phyloP scores from a whole-genome alignment of 1,284 basidiomycete species.

The Tausonia pullulans region DNA sequence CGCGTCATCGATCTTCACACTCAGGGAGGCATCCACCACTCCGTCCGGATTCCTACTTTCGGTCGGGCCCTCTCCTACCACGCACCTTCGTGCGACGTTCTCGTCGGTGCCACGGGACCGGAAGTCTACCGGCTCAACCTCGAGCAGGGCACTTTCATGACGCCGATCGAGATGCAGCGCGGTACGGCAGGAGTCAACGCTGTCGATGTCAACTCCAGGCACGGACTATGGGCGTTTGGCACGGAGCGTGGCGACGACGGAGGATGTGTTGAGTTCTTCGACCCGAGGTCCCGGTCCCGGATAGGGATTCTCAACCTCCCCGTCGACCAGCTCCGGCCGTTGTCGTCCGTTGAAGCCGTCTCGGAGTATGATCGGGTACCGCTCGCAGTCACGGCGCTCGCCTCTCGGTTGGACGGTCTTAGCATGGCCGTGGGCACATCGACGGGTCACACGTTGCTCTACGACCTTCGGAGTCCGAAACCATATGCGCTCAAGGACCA shows the following conservation, averaged over 20 bases:
- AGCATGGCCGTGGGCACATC: slow-evolving; percentile 90
- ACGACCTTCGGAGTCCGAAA: slow-evolving; percentile 76
- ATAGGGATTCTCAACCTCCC: slow-evolving; percentile 74
- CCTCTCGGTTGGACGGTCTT: slow-evolving; percentile 75
- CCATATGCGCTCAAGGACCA: slow-evolving; percentile 90
- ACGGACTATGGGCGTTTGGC: slow-evolving; percentile 83
- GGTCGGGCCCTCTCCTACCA: slow-evolving; percentile 87
- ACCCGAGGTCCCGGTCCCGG: slow-evolving; percentile 52
- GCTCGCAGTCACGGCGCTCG: slow-evolving; percentile 70
- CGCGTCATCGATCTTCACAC: slow-evolving; percentile 91
- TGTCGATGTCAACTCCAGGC: slow-evolving; percentile 86
- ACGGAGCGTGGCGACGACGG: slow-evolving; percentile 47
- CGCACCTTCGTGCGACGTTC: slow-evolving; percentile 67
- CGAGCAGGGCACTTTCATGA: slow-evolving; percentile 88
- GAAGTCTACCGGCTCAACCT: slow-evolving; percentile 92
- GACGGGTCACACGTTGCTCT: slow-evolving; percentile 85
- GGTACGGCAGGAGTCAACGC: slow-evolving; percentile 66
- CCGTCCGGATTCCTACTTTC: slow-evolving; percentile 85
- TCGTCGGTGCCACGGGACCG: slow-evolving; percentile 62
- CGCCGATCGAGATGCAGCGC: slow-evolving; percentile 49
- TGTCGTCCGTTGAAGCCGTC: slow-evolving; percentile 32
- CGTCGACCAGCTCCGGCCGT: slow-evolving; percentile 43
- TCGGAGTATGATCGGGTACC: slow-evolving; percentile 39
- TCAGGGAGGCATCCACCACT: slow-evolving; percentile 84
- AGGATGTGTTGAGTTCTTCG: slow-evolving; percentile 84